A percentile compares a stretch with the other conserved stretches of the same genome.
Conservation (phyloP, 345 rosid species). For the Eucalyptus marginata region DNA sequence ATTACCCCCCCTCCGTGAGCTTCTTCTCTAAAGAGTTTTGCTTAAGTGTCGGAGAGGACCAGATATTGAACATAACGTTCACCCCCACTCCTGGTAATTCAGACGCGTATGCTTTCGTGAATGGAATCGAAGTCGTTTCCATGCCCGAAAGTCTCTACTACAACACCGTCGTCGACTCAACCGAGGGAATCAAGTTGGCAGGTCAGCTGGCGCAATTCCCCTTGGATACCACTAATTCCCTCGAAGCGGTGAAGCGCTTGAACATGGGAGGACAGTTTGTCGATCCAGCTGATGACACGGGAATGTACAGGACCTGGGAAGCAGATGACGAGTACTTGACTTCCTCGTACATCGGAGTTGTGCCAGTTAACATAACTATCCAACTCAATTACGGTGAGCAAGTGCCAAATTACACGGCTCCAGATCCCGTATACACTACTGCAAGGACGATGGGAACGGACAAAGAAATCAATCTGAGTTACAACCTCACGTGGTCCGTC, state of each 20-base stretch:
- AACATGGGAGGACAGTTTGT: slow-evolving; percentile 15
- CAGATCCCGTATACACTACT: slow-evolving; percentile 1
- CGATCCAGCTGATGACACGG: not conserved
- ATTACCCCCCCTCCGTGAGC: too few relatives aligned
- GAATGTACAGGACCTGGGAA: slow-evolving; percentile 13
- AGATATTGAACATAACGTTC: slow-evolving; percentile 14
- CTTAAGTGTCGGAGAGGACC: not conserved
- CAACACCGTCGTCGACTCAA: not conserved
- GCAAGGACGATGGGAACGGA: not conserved
- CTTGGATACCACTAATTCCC: rapidly evolving
- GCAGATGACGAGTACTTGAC: not conserved
- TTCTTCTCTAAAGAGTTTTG: not conserved
- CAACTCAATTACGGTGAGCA: not conserved
- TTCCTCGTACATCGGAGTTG: not conserved
- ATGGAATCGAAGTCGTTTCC: slow-evolving; percentile 24
- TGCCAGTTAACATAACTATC: not conserved
- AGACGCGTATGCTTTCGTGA: slow-evolving; percentile 13
- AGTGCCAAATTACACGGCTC: slow-evolving; percentile 15
- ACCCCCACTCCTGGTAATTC: not conserved
- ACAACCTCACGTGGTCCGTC: slow-evolving; percentile 25
- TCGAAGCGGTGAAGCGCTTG: not conserved
- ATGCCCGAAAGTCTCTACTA: slow-evolving; percentile 15
- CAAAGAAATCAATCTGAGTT: not conserved
- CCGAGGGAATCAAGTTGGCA: not conserved
- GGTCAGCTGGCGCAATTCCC: rapidly evolving